Base-by-base conservation (phyloP, 345 rosid species). In the Eucalyptus polybractea region DNA sequence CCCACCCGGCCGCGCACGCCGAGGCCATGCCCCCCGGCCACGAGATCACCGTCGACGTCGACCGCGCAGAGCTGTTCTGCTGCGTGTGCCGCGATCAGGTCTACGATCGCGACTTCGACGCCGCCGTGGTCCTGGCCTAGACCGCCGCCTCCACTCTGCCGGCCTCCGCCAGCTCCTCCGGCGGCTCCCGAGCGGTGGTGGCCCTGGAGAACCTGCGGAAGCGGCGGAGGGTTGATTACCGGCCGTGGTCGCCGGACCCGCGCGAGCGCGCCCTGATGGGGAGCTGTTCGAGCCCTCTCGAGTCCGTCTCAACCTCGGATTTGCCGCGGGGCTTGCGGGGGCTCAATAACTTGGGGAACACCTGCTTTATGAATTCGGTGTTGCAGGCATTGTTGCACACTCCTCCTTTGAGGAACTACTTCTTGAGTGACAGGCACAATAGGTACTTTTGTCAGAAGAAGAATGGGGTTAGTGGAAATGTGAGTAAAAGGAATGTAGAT, bases 281-380 rank as follows among this genome's bases (percentile, higher is more conserved):
- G 91, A 87, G 62, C 91, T 56, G 92, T 90, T 87, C 91, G 89
- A 90, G 97, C 96, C 86, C 92, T 87, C 89, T 93, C 92, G 87
- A 94, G 88, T 42, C 90, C 94, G 89, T 92, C 80, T 90, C 94
- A 27, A 88, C 89, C 50, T 91, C 93, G 89, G 95, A 94, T 65
- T 94, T 91, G 88, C 98, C 99, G n/a, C 54, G 94, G 92, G 99
- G 99, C 6, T 90, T 97, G 69, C 92, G 99, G 67, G 99, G 98
- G 51, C 90, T 97, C 94, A 97, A 96, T 90, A 97, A 97, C 86
- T 81, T 97, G 80, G 99, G 99, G 47, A 97, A 95, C 67, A 97
- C 98, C 85, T 97, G 98, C 91, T 97, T 97, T 54, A 97, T 97
- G 99, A 97, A 97, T 88, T 96, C 98, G 80, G 97, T 97, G 87